Evolutionary conservation across 2,329 filamentous ascomycete genomes (phyloP).

Genomic region (Claviceps sorghi): DNA sequence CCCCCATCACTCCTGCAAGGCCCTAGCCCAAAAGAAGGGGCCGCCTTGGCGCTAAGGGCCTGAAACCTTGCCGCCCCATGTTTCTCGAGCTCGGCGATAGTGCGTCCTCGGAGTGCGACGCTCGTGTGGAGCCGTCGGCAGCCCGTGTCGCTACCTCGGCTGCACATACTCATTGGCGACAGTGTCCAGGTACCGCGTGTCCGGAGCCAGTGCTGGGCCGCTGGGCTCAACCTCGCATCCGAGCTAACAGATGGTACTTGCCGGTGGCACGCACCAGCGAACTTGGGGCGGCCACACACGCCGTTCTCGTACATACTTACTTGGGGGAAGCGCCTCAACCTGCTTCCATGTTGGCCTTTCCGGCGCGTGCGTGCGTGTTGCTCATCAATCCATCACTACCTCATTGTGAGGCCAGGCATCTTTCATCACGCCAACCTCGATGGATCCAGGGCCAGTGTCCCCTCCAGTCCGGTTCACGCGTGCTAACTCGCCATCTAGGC

Average conservation of each 20-base stretch:
- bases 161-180: background rate
- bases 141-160: background rate
- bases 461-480: too few relatives aligned
- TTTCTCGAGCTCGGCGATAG: background rate
- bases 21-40: too few relatives aligned
- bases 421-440: too few relatives aligned
- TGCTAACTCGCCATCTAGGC: too few relatives aligned
- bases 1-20: too few relatives aligned
- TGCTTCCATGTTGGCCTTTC: background rate
- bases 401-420: too few relatives aligned
- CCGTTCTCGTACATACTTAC: background rate
- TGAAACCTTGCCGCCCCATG: background rate
- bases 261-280: background rate
- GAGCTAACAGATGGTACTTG: slow-evolving; percentile 11
- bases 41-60: background rate
- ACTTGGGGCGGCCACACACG: background rate
- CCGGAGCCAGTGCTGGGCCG: background rate
- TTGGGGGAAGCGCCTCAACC: too few relatives aligned
- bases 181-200: background rate
- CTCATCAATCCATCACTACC: background rate
- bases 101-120: background rate
- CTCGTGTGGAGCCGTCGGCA: background rate
- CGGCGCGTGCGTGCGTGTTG: background rate
- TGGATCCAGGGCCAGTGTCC: too few relatives aligned
- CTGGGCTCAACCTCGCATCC: slow-evolving; percentile 15